Evolutionary conservation across 1,284 basidiomycete genomes (phyloP).

Genomic region (Apiotrichum veenhuisii): DNA sequence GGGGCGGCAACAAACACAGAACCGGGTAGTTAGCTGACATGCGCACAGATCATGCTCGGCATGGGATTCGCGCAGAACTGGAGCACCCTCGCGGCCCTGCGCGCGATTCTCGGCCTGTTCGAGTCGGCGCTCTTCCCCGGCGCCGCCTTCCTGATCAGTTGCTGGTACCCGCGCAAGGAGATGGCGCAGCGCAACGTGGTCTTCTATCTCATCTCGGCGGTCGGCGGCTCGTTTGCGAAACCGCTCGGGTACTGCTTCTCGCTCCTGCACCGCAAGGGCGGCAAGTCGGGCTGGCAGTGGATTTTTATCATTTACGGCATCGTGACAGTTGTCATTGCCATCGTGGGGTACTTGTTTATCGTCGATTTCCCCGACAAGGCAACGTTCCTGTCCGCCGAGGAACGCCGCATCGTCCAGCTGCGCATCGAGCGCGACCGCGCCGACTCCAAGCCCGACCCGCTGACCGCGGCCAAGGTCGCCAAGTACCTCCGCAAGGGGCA

Average conservation of each 20-base stretch:
- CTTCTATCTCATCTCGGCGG: constrained; percentile 47
- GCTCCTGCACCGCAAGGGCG: constrained; percentile 30
- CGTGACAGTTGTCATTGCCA: constrained; percentile 40
- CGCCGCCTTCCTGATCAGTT: constrained; percentile 34
- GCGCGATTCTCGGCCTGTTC: constrained; percentile 25
- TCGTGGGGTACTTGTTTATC: constrained; percentile 31
- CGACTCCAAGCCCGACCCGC: constrained; percentile 47
- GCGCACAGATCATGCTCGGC: too few relatives aligned
- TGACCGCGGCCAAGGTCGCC: constrained; percentile 43
- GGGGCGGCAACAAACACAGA: too few relatives aligned
- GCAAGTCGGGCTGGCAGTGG: constrained; percentile 39
- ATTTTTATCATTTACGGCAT: constrained; percentile 27
- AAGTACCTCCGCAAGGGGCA: constrained; percentile 47
- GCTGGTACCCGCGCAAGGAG: constrained; percentile 35
- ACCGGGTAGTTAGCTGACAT: too few relatives aligned
- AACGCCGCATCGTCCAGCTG: constrained; percentile 45
- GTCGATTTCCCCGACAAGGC: constrained; percentile 53
- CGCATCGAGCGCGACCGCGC: constrained; percentile 52
- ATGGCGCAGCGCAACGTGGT: constrained; percentile 37
- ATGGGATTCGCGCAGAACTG: constrained; percentile 32
- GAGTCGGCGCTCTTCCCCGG: constrained; percentile 41
- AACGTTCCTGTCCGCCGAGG: constrained; percentile 48
- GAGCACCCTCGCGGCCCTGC: constrained; percentile 15
- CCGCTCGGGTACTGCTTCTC: constrained; percentile 41
- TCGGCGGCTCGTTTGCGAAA: constrained; percentile 36